Evolutionary conservation across 495 filamentous ascomycete genomes (phyloP).

Genomic region (Parachaetomium inaequale): DNA sequence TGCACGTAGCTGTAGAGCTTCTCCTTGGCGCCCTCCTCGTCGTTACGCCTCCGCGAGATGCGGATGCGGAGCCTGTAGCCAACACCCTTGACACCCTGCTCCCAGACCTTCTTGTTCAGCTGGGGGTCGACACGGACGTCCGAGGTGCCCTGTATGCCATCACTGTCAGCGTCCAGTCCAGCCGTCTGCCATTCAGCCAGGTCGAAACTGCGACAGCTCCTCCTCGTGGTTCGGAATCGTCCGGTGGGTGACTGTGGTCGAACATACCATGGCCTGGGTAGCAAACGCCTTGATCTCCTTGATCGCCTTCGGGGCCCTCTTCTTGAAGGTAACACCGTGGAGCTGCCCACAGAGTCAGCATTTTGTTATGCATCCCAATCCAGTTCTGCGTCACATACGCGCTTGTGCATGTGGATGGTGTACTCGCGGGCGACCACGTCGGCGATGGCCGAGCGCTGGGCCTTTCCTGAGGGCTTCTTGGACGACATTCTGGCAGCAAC

Average conservation of each 20-base stretch:
- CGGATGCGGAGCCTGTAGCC: slow-evolving; percentile 93
- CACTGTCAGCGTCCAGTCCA: slow-evolving; percentile 27
- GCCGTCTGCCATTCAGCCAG: not conserved
- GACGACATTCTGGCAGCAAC: slow-evolving; percentile 61
- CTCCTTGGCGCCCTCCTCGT: slow-evolving; percentile 98
- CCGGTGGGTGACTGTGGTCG: slow-evolving; percentile 17
- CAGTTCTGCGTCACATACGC: slow-evolving; percentile 62
- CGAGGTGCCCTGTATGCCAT: slow-evolving; percentile 70
- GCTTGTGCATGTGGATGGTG: slow-evolving; percentile 99
- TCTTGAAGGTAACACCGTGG: slow-evolving; percentile 98
- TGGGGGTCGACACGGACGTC: slow-evolving; percentile 97
- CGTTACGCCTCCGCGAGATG: slow-evolving; percentile 99
- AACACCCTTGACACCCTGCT: slow-evolving; percentile 96
- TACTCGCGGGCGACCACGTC: slow-evolving; percentile 99
- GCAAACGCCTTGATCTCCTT: slow-evolving; percentile 98
- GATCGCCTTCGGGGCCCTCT: slow-evolving; percentile 95
- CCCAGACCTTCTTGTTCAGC: slow-evolving; percentile 99
- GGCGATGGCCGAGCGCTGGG: slow-evolving; percentile 83
- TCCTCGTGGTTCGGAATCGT: slow-evolving; percentile 6
- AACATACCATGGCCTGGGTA: slow-evolving; percentile 86
- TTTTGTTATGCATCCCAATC: not conserved
- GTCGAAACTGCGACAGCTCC: not conserved
- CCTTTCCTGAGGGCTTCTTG: slow-evolving; percentile 65
- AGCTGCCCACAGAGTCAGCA: slow-evolving; percentile 54
- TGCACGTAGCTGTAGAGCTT: slow-evolving; percentile 98